Conservation (phyloP, 352 stramenopile genomes). For the Paralagenidium karlingii region DNA sequence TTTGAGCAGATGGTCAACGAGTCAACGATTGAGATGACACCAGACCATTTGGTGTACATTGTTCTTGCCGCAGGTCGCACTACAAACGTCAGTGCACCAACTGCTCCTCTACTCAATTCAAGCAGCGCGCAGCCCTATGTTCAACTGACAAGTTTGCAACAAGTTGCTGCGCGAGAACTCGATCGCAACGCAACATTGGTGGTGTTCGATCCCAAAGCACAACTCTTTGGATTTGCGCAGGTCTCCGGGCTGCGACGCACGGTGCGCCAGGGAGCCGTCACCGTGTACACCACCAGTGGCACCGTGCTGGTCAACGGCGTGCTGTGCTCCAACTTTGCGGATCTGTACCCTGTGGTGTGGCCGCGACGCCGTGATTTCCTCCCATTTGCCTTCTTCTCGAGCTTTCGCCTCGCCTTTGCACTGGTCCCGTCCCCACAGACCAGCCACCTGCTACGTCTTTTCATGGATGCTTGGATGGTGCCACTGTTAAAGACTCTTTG, state of each 20-base stretch:
- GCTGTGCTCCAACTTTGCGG: conserved; percentile 69
- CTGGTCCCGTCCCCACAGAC: conserved; percentile 30
- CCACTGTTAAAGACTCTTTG: conserved; percentile 11
- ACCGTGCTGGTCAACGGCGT: conserved; percentile 52
- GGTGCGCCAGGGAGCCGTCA: conserved; percentile 20
- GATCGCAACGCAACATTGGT: conserved; percentile 31
- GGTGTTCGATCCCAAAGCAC: conserved; percentile 2
- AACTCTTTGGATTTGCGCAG: background rate
- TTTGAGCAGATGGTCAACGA: conserved; percentile 1
- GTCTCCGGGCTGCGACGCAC: conserved; percentile 9
- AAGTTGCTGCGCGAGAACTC: conserved; percentile 33
- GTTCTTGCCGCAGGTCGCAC: no score
- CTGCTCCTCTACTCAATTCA: no score
- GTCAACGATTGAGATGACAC: conserved; percentile 20
- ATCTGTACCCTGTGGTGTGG: conserved; percentile 33
- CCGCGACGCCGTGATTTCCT: conserved; percentile 18
- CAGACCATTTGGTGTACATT: conserved; percentile 36
- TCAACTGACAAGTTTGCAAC: no score
- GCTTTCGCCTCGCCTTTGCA: conserved; percentile 33
- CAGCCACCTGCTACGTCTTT: conserved; percentile 15
- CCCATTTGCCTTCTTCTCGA: conserved; percentile 29
- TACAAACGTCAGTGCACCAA: no score
- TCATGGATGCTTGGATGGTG: conserved; percentile 38
- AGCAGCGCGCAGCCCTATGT: no score
- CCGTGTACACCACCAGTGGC: conserved; percentile 52